Base-by-base conservation (phyloP, 768 basidiomycete genomes). In the Ramaria sp. region DNA sequence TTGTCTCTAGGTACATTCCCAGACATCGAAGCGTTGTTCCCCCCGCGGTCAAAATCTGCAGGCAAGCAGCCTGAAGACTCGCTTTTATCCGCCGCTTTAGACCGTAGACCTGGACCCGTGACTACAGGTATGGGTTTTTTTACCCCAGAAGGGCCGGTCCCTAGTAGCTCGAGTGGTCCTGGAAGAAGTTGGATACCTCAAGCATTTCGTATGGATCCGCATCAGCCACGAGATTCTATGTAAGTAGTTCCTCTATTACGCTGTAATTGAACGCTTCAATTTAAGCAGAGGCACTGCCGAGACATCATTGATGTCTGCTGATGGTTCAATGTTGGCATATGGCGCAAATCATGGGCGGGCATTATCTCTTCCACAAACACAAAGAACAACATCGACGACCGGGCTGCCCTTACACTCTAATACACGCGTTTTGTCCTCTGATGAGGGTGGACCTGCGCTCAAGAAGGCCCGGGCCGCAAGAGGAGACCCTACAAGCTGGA, bases 391-490 rank as follows among this genome's bases (percentile, higher is more conserved):
- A 20, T 48, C 62, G 63, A 46, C 64, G 69, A 50, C 73, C 72
- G 64, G 42, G 59, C 58, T 31, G 59, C 59, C 49, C 54, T 63
- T 57, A 54, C 61, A 61, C 64, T 51, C 74, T 76, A 63, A 75
- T 42, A 75, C 81, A 50, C 80, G 88, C 53, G 84, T 88, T 20
- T 80, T 89, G 57, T 89, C 88, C 57, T 89, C 88, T 34, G 88
- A 91, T 67, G 88, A 91, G 72, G 76, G 78, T 54, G 88, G 87
- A 43, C 88, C 88, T 34, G 82, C 81, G 52, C 76, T 79, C 61
- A 91, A 91, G 73, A 83, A 81, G 66, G 68, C 86, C 61, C 83
- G 88, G 51, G 82, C 86, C 30, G 38, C 59, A 19, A 47, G 48
- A 20, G 31, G 38, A 27, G 47, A 57, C n/a, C 12, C 22, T 31